A percentile compares a stretch with the other conserved stretches of the same genome.
Evolutionary conservation across 805 yeast genomes (phyloP).

Genomic region (Zygosaccharomyces lentus): DNA sequence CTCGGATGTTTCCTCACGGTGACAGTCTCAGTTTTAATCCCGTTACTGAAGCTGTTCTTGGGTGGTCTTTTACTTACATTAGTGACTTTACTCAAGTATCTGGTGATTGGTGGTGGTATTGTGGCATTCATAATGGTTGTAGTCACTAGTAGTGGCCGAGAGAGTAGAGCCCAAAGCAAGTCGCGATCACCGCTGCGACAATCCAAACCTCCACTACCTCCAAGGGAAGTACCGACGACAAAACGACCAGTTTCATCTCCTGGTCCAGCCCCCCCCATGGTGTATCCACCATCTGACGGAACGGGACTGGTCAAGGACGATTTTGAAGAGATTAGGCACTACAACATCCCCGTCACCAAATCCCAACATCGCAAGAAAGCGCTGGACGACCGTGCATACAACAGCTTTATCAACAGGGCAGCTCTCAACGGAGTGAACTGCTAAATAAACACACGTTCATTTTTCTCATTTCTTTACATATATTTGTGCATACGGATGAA

Average conservation of each 20-base stretch:
- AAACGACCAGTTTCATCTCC: neutral
- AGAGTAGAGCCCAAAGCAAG: neutral
- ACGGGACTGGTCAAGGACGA: constrained; percentile 13
- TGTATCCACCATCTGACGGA: constrained; percentile 1
- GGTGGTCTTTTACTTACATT: constrained; percentile 28
- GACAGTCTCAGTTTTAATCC: constrained; percentile 20
- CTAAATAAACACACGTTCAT: neutral
- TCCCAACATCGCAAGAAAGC: constrained; percentile 6
- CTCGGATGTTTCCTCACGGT: constrained; percentile 22
- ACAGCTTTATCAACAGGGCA: constrained; percentile 13
- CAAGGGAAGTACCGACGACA: neutral
- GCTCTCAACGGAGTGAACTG: constrained; percentile 6
- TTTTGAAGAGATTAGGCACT: constrained; percentile 24
- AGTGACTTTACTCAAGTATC: constrained; percentile 19
- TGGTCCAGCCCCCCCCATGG: neutral
- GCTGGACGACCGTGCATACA: constrained; percentile 9
- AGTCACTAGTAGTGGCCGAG: constrained; percentile 8
- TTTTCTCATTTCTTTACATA: neutral
- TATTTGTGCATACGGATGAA: constrained; percentile 13
- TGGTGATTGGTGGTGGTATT: constrained; percentile 23
- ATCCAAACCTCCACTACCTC: neutral
- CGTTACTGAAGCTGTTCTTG: constrained; percentile 21
- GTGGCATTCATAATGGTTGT: constrained; percentile 14
- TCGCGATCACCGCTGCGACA: neutral
- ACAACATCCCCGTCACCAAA: constrained; percentile 27